phyloP scores from a whole-genome alignment of 2,329 filamentous ascomycete species.

The Alternaria brassicae region DNA sequence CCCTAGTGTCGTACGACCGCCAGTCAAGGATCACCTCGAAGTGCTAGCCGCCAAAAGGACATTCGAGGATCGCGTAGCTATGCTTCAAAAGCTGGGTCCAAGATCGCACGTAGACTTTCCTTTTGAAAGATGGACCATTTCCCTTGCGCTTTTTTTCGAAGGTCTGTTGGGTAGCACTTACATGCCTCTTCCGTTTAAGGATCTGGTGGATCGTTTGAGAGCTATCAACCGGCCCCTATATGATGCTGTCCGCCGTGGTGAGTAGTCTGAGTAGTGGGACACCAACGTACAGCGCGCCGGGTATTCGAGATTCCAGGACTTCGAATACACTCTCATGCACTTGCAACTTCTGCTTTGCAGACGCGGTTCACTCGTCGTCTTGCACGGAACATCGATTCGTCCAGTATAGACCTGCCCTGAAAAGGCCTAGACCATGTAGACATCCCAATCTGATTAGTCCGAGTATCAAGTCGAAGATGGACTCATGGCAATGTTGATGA shows the following conservation, averaged over 20 bases:
- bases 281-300: not conserved
- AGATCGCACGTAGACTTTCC: not conserved
- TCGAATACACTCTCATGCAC: not conserved
- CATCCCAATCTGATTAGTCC: not conserved
- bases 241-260: not conserved
- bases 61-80: constrained; percentile 3
- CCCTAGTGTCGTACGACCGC: not conserved
- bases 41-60: not conserved
- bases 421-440: not conserved
- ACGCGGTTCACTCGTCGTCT: not conserved
- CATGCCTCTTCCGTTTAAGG: constrained; percentile 2
- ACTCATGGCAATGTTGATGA: not conserved
- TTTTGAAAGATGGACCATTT: constrained; percentile 2
- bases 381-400: not conserved
- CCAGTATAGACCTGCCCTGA: not conserved
- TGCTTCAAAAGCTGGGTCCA: not conserved
- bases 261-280: not conserved
- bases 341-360: not conserved
- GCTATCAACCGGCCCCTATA: not conserved
- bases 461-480: not conserved
- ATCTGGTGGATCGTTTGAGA: constrained; percentile 1
- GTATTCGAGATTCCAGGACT: not conserved
- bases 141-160: constrained; percentile 5
- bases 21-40: not conserved
- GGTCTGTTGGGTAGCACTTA: constrained; percentile 5